Percentiles rank a stretch among this genome's conserved stretches.
These are phyloP conservation scores for Candida silvatica DNA, from an alignment of 805 yeast species.

Conservation along the genomic window DNA sequence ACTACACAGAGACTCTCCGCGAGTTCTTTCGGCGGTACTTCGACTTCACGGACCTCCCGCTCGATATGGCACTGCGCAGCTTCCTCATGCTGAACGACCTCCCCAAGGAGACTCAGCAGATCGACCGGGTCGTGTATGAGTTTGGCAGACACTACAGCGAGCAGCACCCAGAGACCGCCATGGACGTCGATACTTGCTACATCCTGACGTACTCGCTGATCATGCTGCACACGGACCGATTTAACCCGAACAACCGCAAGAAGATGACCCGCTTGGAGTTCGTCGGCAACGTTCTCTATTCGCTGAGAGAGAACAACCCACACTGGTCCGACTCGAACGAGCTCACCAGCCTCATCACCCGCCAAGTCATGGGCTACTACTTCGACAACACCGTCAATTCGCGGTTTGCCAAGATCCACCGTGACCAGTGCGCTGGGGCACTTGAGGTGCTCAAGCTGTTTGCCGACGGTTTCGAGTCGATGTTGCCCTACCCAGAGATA, in stretches of 20 bases:
- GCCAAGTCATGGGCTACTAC: conserved; percentile 43
- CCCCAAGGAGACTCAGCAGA: conserved; percentile 71
- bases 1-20: conserved; percentile 12
- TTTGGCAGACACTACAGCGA: conserved; percentile 46
- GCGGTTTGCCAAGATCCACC: conserved; percentile 39
- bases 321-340: conserved; percentile 6
- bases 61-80: conserved; percentile 58
- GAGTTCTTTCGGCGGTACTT: conserved; percentile 28
- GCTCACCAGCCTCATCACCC: conserved; percentile 24
- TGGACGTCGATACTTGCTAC: conserved; percentile 46
- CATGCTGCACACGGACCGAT: conserved; percentile 68
- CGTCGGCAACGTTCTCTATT: conserved; percentile 28
- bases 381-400: conserved; percentile 59
- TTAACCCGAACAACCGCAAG: conserved; percentile 55
- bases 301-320: conserved; percentile 16
- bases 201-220: conserved; percentile 56
- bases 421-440: conserved; percentile 16
- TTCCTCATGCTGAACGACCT: conserved; percentile 49
- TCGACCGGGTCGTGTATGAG: conserved; percentile 54
- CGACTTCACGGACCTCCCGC: conserved; percentile 44
- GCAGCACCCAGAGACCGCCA: conserved; percentile 30
- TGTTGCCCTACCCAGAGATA: conserved; percentile 27
- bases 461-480: conserved; percentile 2
- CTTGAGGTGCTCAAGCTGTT: conserved; percentile 10
- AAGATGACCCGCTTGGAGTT: conserved; percentile 64